Conservation (phyloP, 2,329 filamentous ascomycete genomes). For the Pezizomycotina sp. region DNA sequence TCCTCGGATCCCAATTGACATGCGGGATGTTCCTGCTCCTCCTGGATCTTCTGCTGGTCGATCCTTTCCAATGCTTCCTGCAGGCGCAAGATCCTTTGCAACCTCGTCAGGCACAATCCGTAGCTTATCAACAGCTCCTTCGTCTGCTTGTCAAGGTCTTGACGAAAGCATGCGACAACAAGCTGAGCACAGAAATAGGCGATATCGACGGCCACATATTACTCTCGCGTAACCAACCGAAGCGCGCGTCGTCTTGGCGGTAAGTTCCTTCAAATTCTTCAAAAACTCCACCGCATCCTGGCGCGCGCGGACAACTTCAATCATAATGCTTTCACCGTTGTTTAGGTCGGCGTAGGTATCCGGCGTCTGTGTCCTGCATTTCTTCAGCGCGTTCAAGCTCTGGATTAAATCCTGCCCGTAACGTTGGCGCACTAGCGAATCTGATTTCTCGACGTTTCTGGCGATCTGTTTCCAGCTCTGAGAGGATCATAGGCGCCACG, state of each 20-base stretch:
- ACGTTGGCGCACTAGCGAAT: conserved; percentile 28
- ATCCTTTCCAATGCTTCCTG: conserved; percentile 9
- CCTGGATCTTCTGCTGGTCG: conserved; percentile 21
- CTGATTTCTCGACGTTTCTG: conserved; percentile 23
- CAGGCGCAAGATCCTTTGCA: conserved; percentile 10
- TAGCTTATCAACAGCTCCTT: conserved; percentile 7
- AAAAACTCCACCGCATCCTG: too few relatives aligned
- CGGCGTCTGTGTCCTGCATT: too few relatives aligned
- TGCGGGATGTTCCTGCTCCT: conserved; percentile 38
- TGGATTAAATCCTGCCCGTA: conserved; percentile 30
- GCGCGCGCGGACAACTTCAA: too few relatives aligned
- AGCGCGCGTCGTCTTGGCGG: not conserved
- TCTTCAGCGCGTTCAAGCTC: too few relatives aligned
- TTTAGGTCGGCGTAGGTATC: too few relatives aligned
- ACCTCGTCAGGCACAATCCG: conserved; percentile 8
- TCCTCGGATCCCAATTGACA: conserved; percentile 37
- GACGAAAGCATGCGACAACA: too few relatives aligned
- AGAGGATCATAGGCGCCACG: too few relatives aligned
- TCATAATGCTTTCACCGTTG: too few relatives aligned
- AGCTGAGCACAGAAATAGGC: conserved; percentile 9
- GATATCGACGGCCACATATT: conserved; percentile 10
- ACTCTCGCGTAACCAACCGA: conserved; percentile 7
- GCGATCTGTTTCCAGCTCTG: conserved; percentile 27
- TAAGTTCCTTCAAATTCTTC: too few relatives aligned
- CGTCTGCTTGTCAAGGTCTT: conserved; percentile 6